A percentile compares a stretch with the other conserved stretches of the same genome.
Evolutionary conservation across 257 asterid species (phyloP).

Genomic region (Solanum tacnaense): DNA sequence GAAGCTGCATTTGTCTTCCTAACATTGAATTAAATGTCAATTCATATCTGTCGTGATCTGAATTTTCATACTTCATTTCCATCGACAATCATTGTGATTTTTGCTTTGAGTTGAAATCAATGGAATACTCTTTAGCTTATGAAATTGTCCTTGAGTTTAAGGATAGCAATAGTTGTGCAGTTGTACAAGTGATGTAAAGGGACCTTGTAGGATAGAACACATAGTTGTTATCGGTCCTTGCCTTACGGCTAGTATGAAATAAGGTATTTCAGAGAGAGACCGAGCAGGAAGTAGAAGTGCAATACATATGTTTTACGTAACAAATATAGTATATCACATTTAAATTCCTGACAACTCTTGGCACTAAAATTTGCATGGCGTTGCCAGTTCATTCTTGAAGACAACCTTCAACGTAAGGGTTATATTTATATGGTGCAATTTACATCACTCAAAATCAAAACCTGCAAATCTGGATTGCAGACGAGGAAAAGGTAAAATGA

Average conservation of each 20-base stretch:
- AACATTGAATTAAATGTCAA: not conserved
- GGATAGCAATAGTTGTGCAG: not conserved
- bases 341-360: not conserved
- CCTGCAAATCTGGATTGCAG: not conserved
- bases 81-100: not conserved
- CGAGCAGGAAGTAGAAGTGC: not conserved
- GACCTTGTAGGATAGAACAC: not conserved
- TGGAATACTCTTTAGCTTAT: not conserved
- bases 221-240: not conserved
- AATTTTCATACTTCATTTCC: not conserved
- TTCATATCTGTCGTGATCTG: no score
- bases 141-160: not conserved
- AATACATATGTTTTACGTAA: not conserved
- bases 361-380: not conserved
- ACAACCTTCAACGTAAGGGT: not conserved
- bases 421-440: not conserved
- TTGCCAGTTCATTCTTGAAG: not conserved
- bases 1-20: not conserved
- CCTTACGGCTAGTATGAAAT: not conserved
- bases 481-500: not conserved
- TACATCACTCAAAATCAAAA: not conserved
- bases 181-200: not conserved
- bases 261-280: not conserved
- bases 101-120: not conserved
- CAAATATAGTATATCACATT: not conserved